phyloP scores from a whole-genome alignment of 2,329 filamentous ascomycete species.

The Fusarium coffeatum region DNA sequence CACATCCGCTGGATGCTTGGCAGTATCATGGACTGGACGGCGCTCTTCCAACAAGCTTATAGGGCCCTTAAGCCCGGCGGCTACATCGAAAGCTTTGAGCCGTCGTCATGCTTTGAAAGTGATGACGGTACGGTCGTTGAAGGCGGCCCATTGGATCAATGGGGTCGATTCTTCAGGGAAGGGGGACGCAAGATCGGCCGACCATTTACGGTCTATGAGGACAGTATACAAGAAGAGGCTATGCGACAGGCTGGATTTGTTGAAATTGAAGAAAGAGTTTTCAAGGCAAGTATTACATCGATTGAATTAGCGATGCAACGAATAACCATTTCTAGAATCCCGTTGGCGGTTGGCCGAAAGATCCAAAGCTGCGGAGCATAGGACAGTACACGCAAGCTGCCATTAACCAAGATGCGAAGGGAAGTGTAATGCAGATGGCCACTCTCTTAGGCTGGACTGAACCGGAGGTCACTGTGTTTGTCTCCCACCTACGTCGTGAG shows the following conservation, averaged over 20 bases:
- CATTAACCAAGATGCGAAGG: not conserved
- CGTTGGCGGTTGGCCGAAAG: slow-evolving; percentile 5
- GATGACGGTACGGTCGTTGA: not conserved
- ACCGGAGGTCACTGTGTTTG: not conserved
- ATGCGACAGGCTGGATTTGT: slow-evolving; percentile 10
- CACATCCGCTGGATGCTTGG: slow-evolving; percentile 18
- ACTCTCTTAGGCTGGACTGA: not conserved
- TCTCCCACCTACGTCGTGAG: not conserved
- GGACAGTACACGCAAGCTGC: slow-evolving; percentile 3
- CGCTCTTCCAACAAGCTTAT: not conserved
- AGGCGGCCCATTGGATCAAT: not conserved
- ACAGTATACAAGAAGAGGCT: not conserved
- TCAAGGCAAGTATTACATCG: not conserved
- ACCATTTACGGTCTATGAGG: not conserved
- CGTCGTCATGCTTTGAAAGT: not conserved
- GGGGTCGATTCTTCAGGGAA: slow-evolving; percentile 11
- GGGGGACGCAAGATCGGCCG: slow-evolving; percentile 3
- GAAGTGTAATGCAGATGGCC: slow-evolving; percentile 1
- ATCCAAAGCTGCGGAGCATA: not conserved
- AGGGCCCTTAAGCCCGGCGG: not conserved
- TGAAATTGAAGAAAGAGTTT: not conserved
- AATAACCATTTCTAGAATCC: slow-evolving; percentile 9
- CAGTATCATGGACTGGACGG: slow-evolving; percentile 3
- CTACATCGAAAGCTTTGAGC: slow-evolving; percentile 15
- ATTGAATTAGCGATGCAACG: fast-evolving